Base-by-base conservation (phyloP, 2,329 filamentous ascomycete genomes). In the Ambrosiella xylebori region DNA sequence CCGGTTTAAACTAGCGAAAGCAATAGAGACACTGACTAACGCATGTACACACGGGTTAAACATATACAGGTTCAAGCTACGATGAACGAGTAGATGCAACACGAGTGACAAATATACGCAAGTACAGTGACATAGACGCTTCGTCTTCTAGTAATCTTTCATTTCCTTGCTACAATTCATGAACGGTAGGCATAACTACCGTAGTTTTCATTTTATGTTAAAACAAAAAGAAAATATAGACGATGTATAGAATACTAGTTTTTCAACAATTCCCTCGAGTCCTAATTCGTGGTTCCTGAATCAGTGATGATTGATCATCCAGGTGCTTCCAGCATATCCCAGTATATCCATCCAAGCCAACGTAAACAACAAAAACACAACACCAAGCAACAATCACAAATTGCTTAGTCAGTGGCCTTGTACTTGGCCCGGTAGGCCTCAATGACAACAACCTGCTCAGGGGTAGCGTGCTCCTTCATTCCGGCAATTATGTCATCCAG, bases 401-500 rank as follows among this genome's bases (percentile, higher is more conserved):
- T 17, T n/a, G 39, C 35, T 52, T 59, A 59, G 36, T 82, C 79
- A 56, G 71, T 78, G 17, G 80, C 77, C 68, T 77, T 80, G 68
- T 81, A 85, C 71, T 78, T 78, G 51, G 70, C 69, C 58, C 85
- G 80, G 70, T 94, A 94, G 67, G 82, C 85, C 71, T 87, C 80
- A 68, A 88, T 83, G 61, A 75, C 76, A 71, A 75, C 74, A 63
- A 86, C 74, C 63, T 88, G 79, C 39, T 80, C 75, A 53, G 78
- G 76, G 1, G 79, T 77, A 47, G 80, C 81, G 63, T 81, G 74
- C 49, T 74, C 74, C 66, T 78, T 79, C 68, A 86, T 74, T 9
- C 83, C 84, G 57, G 77, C 76, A 64, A 90, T 83, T 64, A 97
- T 82, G 70, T 97, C 88, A 66, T 89, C 81, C 63, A 97, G 76